These are phyloP conservation scores for Phytopythium ostracodes DNA, from an alignment of 352 stramenopile species.

Conservation along the genomic window DNA sequence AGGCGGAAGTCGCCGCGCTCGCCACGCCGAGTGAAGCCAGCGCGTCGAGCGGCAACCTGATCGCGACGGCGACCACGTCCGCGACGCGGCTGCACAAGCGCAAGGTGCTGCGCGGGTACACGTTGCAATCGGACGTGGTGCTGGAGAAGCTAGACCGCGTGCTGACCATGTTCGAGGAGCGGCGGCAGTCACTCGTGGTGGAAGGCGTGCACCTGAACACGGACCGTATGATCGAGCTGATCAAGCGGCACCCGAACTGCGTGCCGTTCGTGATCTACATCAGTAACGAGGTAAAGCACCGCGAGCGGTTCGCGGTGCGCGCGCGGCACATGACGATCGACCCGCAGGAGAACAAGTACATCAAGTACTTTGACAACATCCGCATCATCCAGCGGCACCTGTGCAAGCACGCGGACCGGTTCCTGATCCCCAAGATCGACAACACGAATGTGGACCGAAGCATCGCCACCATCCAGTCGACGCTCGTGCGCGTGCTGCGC, in stretches of 20 bases:
- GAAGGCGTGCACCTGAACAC: constrained; percentile 86
- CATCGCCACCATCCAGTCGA: constrained; percentile 84
- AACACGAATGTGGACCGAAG: constrained; percentile 88
- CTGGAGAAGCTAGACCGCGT: constrained; percentile 82
- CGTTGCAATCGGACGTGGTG: constrained; percentile 76
- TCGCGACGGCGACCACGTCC: constrained; percentile 42
- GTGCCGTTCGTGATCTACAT: constrained; percentile 90
- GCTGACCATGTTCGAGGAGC: constrained; percentile 82
- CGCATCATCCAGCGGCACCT: constrained; percentile 85
- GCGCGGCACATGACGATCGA: constrained; percentile 87
- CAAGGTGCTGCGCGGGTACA: constrained; percentile 78
- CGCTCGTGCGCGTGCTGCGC: constrained; percentile 74
- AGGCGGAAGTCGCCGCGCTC: constrained; percentile 45
- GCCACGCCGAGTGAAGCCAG: constrained; percentile 17
- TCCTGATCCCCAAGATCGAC: constrained; percentile 86
- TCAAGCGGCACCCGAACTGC: constrained; percentile 77
- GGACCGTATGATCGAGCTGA: constrained; percentile 73
- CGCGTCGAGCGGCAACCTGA: constrained; percentile 14
- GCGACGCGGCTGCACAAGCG: constrained; percentile 74
- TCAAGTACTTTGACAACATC: constrained; percentile 90
- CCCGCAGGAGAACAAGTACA: constrained; percentile 89
- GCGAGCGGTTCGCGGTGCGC: constrained; percentile 79
- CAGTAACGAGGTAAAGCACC: constrained; percentile 86
- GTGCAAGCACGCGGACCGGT: constrained; percentile 82
- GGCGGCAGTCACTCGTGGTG: constrained; percentile 80